Base-by-base conservation (phyloP, 2,329 filamentous ascomycete species). In the Beauveria varroae region DNA sequence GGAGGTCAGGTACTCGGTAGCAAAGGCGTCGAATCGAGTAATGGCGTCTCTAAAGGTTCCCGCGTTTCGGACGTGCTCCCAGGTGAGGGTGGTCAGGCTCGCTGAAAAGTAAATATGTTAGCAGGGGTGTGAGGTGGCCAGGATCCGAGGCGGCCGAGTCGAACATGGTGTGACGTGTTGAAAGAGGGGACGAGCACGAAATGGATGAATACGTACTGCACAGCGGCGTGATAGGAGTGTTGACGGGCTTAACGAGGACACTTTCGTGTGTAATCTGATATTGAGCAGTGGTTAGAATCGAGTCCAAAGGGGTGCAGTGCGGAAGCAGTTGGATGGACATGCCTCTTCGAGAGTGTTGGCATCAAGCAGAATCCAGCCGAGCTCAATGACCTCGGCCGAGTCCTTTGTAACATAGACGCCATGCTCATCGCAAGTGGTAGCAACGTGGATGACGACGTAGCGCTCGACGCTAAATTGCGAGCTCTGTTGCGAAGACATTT, bases 371-470 rank as follows among this genome's bases (percentile, higher is more conserved):
- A 98, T 96, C 95, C 95, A 99, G 66, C 93, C 95, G 73, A 99
- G 84, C 84, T 99, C 95, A 76, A 99, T 99, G 67, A 99, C 95
- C 80, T 99, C 95, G 65, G 95, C 95, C 63, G 95, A 98, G 78
- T 99, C 95, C 79, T 98, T 98, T 63, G 95, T 99, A 63, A 99
- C 95, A 76, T 99, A 99, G 67, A 99, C 95, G 65, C 95, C 95
- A 78, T 99, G 95, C 76, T 99, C 95, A 76, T 99, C 95, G 78
- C 95, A 99, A 68, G 95, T 99, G 41, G 95, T 99, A 66, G 95
- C 95, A 72, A 98, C 93, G 77, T 99, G 95, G 75, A 98, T 96
- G 72, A 99, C 91, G 67, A 97, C 89, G 78, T 96, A 99, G 75
- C 93, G 90, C 80, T 99, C 95, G 77, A 96, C 85, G 78, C 89